phyloP scores from a whole-genome alignment of 2,329 filamentous ascomycete genomes.

The Aureobasidium sp. region DNA sequence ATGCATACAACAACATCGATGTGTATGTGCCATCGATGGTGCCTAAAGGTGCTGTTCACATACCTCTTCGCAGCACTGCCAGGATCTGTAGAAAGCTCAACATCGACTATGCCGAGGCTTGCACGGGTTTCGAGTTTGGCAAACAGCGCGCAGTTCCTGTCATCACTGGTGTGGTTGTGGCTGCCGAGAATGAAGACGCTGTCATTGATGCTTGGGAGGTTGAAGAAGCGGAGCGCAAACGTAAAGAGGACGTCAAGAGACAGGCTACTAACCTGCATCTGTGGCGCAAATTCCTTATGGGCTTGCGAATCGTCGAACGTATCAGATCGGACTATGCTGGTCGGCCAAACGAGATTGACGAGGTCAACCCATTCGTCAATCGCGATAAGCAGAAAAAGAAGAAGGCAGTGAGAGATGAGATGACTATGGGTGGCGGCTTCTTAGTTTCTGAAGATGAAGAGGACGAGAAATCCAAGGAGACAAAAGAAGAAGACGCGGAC shows the following conservation, averaged over 20 bases:
- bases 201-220: slow-evolving; percentile 69
- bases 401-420: slow-evolving; percentile 19
- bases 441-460: slow-evolving; percentile 33
- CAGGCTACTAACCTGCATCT: slow-evolving; percentile 63
- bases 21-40: slow-evolving; percentile 93
- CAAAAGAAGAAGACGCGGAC: slow-evolving; percentile 20
- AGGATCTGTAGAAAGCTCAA: slow-evolving; percentile 76
- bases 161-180: slow-evolving; percentile 82
- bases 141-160: slow-evolving; percentile 90
- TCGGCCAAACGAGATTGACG: slow-evolving; percentile 35
- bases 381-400: slow-evolving; percentile 29
- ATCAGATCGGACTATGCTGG: slow-evolving; percentile 71
- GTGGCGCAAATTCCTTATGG: slow-evolving; percentile 86
- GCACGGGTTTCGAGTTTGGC: slow-evolving; percentile 94
- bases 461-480: slow-evolving; percentile 26
- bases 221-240: slow-evolving; percentile 66
- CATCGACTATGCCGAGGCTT: slow-evolving; percentile 88
- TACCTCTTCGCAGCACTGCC: slow-evolving; percentile 69
- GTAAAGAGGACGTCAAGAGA: slow-evolving; percentile 78
- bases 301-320: slow-evolving; percentile 71
- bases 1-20: slow-evolving; percentile 93
- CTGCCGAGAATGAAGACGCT: slow-evolving; percentile 66
- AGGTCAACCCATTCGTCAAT: slow-evolving; percentile 49
- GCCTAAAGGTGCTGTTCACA: slow-evolving; percentile 73
- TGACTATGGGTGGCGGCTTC: slow-evolving; percentile 33